Evolutionary conservation across 2,329 filamentous ascomycete species (phyloP), one percentile per base, ranked within the genome.

Genomic region (Curvularia hawaiiensis): DNA sequence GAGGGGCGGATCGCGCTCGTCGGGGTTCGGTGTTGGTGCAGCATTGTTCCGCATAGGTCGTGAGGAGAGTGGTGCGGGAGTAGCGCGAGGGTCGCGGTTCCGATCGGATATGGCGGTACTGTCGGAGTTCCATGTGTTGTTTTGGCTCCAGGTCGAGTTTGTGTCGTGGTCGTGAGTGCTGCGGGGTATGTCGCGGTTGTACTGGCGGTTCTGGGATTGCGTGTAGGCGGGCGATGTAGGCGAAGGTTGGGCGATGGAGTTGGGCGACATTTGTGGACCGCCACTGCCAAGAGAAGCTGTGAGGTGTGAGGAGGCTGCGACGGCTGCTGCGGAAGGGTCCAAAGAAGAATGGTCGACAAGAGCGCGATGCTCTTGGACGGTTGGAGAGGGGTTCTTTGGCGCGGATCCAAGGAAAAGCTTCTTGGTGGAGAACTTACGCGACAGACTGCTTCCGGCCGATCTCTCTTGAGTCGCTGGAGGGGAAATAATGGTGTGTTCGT

Each of bases 391-490:
- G 60, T 82, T 81, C 66, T 82, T 83, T 46, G 79, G 78, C 38
- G 79, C 75, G 24, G 75, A 77, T 50, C 79, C 77, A 54, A 82
- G 75, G 74, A 82, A 82, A 55, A 82, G 76, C 66, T 81, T 81
- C 73, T 83, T 83, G 43, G 79, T 83, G 62, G 79, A 82, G 70
- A 82, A 82, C 67, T 82, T 82, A 62, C 81, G 77, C 60, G 80
- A 82, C 59, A 83, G 74, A 60, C 78, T 79, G 71, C 79, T 81
- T 56, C 77, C 78, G 54, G 52, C 59, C 53, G 77, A 71, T 62
- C 69, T 68, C 62, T 75, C 69, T 65, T 73, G 66, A 7, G 64
- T 62, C 18, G 71, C 64, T 45, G 75, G 75, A 20, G 75, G 72
- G 31, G 75, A 76, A 52, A 66, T 69, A 58, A 75, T 56, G 38